Conservation (phyloP, 1,284 basidiomycete genomes). For the Xerocomus amazonicus region DNA sequence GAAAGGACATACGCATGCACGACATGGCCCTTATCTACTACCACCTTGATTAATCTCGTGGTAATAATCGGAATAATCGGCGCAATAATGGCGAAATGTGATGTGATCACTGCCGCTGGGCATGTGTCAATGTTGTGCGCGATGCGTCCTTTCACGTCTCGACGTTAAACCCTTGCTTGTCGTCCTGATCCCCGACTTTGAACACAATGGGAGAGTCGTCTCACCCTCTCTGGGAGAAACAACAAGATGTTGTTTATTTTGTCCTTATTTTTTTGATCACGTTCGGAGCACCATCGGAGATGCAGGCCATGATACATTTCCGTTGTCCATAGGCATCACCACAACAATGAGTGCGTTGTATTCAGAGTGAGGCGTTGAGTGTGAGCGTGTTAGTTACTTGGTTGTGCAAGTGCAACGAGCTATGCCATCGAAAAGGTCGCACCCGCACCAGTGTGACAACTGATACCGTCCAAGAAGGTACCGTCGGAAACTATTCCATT, state of each 20-base stretch:
- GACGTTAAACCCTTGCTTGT: too few species aligned
- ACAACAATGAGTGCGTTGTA: too few species aligned
- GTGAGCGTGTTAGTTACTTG: too few species aligned
- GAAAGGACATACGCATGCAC: not conserved
- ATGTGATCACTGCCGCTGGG: not conserved
- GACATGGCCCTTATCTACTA: constrained; percentile 36
- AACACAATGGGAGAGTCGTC: too few species aligned
- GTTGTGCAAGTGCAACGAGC: too few species aligned
- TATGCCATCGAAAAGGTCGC: too few species aligned
- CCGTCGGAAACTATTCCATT: not conserved
- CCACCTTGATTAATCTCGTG: constrained; percentile 8
- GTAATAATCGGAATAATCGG: constrained; percentile 1
- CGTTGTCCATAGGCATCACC: too few species aligned
- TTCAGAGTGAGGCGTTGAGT: too few species aligned
- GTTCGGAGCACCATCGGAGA: not conserved
- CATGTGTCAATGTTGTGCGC: not conserved
- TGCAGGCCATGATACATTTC: not conserved
- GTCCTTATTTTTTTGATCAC: not conserved
- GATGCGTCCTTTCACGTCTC: too few species aligned
- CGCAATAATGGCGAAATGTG: constrained; percentile 20
- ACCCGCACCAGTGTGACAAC: too few species aligned
- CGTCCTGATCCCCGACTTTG: too few species aligned
- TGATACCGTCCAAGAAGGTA: not conserved
- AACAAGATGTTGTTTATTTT: too few species aligned
- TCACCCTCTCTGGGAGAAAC: not conserved